Evolutionary conservation across 73 alveolate species (phyloP), one percentile per base, ranked within the genome.

Genomic region (Blepharisma japonicum): DNA sequence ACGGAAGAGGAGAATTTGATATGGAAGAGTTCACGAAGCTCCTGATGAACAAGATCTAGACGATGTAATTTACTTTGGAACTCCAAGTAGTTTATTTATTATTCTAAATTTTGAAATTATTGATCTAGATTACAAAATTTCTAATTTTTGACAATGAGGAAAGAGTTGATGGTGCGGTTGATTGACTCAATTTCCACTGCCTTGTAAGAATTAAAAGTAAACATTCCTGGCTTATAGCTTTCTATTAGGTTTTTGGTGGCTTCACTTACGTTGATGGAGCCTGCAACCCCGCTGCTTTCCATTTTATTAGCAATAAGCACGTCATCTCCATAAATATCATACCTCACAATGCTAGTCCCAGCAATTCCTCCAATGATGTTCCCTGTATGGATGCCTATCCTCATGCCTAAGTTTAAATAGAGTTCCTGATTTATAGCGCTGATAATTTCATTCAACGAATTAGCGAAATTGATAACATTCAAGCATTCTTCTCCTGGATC

Each of bases 281-380:
- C 99, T 14, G 92, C 89, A 21, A 71, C 77, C 6, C 97, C 97
- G n/a, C 80, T 78, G 67, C 97, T 89, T 86, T 95, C 99, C 99
- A 95, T 95, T 87, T 95, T 94, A 81, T 95, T 95, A 2, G 98
- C 99, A 20, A 92, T 94, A 49, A 94, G 86, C 42, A 95, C 99
- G 90, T 94, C 99, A 47, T 94, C 92, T 80, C 99, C 99, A 85
- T 92, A 95, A 47, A 94, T 90, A 81, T 95, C 99, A 90, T 94
- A 95, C 77, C 99, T 95, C 32, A 95, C 99, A 25, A 92, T 89
- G 67, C 80, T 92, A 8, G 95, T 83, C 14, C 98, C 98, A 20
- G 86, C 84, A 76, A 92, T 90, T 1, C 98, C 98, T 8, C 95
- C 96, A 45, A 88, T 86, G 9, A 92, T 81, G 38, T 68, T 85